Evolutionary conservation across 2,329 filamentous ascomycete species (phyloP).

Genomic region (Atkinsonella texensis): DNA sequence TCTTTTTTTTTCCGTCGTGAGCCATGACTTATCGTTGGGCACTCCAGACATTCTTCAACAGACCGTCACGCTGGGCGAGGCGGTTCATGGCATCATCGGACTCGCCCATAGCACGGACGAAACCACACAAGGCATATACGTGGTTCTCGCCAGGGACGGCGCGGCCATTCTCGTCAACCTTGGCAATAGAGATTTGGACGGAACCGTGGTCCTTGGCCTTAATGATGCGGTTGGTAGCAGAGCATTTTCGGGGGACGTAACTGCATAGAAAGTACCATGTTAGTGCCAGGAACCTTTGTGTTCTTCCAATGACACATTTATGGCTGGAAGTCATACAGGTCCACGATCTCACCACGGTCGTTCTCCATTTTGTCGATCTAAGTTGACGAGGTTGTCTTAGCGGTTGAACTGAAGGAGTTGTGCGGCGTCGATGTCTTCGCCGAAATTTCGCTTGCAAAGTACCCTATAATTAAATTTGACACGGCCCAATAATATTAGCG

Average conservation of each 20-base stretch:
- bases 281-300: constrained; percentile 10
- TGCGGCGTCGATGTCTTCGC: constrained; percentile 19
- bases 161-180: constrained; percentile 98
- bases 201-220: constrained; percentile 99
- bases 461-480: constrained; percentile 20
- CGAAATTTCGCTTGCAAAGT: constrained; percentile 18
- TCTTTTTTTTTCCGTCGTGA: constrained; percentile 5
- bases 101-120: constrained; percentile 97
- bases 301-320: not conserved
- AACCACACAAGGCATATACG: constrained; percentile 93
- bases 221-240: constrained; percentile 98
- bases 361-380: constrained; percentile 80
- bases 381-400: constrained; percentile 16
- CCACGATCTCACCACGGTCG: constrained; percentile 99
- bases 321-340: constrained; percentile 59
- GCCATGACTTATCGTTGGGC: constrained; percentile 44
- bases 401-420: constrained; percentile 11
- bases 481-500: constrained; percentile 22
- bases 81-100: constrained; percentile 93
- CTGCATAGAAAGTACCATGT: constrained; percentile 31
- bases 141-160: constrained; percentile 91
- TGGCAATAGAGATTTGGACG: constrained; percentile 92
- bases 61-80: constrained; percentile 87
- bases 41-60: constrained; percentile 96
- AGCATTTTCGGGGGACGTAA: constrained; percentile 98